Evolutionary conservation across 192 early-diverging fungal genomes (phyloP).

Genomic region (Piromyces sp.): DNA sequence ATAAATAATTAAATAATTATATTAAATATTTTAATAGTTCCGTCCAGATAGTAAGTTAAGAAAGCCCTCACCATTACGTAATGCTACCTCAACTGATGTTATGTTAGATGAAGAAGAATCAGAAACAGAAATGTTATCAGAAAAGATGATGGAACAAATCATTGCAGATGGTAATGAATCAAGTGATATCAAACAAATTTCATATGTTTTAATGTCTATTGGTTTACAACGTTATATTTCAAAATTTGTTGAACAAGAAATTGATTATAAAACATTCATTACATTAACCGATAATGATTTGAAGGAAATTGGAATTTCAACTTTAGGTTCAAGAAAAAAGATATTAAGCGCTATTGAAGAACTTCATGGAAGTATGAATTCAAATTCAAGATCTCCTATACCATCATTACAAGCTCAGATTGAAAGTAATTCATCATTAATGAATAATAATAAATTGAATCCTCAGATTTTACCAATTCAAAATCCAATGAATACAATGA

Average conservation of each 20-base stretch:
- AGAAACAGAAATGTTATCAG: background rate
- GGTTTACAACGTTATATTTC: background rate
- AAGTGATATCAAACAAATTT: background rate
- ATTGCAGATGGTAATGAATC: background rate
- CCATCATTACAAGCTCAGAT: background rate
- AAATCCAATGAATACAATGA: background rate
- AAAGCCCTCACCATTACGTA: background rate
- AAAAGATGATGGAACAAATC: background rate
- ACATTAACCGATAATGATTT: conserved; percentile 22
- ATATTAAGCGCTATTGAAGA: conserved; percentile 18
- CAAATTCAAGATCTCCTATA: background rate
- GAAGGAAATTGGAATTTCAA: conserved; percentile 23
- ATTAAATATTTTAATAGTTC: background rate
- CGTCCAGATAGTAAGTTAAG: background rate
- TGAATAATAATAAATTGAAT: background rate
- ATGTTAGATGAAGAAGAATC: background rate
- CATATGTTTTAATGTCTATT: background rate
- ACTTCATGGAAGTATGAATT: background rate
- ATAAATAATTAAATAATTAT: no score
- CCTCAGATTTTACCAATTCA: background rate
- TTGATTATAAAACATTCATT: conserved; percentile 25
- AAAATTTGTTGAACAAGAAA: conserved; percentile 25
- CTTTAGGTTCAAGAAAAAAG: conserved; percentile 29
- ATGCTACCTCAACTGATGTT: background rate
- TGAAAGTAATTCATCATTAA: background rate